These are phyloP conservation scores for Acanthamoeba healyi DNA, from an alignment of 208 protist genomes.

Conservation along the genomic window DNA sequence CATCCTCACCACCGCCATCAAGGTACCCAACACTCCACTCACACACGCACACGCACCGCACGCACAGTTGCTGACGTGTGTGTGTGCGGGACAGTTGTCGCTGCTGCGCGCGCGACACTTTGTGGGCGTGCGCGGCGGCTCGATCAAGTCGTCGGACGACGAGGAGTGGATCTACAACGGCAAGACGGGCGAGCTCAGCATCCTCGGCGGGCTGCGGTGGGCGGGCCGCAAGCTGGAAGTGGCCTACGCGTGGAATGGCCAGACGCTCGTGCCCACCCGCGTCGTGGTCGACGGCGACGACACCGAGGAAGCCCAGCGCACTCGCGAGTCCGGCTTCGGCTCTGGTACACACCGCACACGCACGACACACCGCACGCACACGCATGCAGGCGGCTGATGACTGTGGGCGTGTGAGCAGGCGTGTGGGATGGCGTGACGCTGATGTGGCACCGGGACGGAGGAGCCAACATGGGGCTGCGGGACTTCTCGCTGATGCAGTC, in stretches of 20 bases:
- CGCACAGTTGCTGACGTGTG: too few relatives aligned
- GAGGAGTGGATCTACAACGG: slow-evolving; percentile 63
- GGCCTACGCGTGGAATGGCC: slow-evolving; percentile 42
- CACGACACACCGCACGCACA: neutral
- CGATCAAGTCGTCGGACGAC: slow-evolving; percentile 11
- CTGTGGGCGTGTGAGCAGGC: neutral
- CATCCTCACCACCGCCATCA: slow-evolving; percentile 39
- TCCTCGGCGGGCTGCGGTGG: neutral
- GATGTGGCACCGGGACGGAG: neutral
- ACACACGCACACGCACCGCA: neutral
- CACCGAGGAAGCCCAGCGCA: neutral
- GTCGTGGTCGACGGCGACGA: neutral
- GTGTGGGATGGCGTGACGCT: slow-evolving; percentile 31
- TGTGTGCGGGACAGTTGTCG: neutral
- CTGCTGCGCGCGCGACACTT: neutral
- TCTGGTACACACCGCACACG: neutral
- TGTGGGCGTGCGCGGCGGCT: neutral
- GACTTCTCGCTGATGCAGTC: slow-evolving; percentile 51
- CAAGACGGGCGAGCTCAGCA: slow-evolving; percentile 21
- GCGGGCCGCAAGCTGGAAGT: neutral
- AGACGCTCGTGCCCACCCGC: neutral
- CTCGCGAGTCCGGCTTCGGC: neutral
- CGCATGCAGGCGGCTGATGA: neutral
- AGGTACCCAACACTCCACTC: neutral
- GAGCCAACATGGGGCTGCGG: slow-evolving; percentile 23